These are phyloP conservation scores for Ulmus americana DNA, from an alignment of 331 rosid genomes.

Conservation along the genomic window DNA sequence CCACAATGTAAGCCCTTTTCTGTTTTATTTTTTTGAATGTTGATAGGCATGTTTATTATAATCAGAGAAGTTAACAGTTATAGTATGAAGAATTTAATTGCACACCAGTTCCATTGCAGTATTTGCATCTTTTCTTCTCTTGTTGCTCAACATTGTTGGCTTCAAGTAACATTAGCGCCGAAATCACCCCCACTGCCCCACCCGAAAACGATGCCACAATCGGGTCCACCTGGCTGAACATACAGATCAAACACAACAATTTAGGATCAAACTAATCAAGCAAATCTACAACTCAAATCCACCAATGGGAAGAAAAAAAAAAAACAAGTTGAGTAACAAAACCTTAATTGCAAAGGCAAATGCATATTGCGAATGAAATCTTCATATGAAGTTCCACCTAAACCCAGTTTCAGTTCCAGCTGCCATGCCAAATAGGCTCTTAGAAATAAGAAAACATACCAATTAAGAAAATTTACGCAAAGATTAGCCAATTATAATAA, in stretches of 20 bases:
- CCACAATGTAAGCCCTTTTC: too few relatives aligned
- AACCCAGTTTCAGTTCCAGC: constrained; percentile 89
- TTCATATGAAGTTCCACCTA: constrained; percentile 86
- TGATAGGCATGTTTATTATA: too few relatives aligned
- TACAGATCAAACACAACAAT: constrained; percentile 23
- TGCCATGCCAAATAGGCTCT: constrained; percentile 31
- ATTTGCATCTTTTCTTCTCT: constrained; percentile 87
- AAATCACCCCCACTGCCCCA: constrained; percentile 93
- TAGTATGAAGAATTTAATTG: neutral
- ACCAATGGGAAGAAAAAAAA: neutral
- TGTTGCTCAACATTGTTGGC: constrained; percentile 85
- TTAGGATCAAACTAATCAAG: constrained; percentile 16
- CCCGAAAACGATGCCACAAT: constrained; percentile 96
- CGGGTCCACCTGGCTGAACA: constrained; percentile 88
- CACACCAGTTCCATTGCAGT: constrained; percentile 85
- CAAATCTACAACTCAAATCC: constrained; percentile 15
- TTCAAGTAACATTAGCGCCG: constrained; percentile 84
- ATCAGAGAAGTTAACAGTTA: too few relatives aligned
- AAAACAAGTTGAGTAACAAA: neutral
- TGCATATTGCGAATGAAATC: constrained; percentile 87
- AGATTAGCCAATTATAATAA: neutral
- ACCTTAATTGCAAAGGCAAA: constrained; percentile 90
- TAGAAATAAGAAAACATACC: constrained; percentile 13
- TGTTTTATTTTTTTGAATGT: too few relatives aligned
- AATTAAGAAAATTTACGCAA: constrained; percentile 1